phyloP scores from a whole-genome alignment of 441 rosid species.

The Croton laevigatus region DNA sequence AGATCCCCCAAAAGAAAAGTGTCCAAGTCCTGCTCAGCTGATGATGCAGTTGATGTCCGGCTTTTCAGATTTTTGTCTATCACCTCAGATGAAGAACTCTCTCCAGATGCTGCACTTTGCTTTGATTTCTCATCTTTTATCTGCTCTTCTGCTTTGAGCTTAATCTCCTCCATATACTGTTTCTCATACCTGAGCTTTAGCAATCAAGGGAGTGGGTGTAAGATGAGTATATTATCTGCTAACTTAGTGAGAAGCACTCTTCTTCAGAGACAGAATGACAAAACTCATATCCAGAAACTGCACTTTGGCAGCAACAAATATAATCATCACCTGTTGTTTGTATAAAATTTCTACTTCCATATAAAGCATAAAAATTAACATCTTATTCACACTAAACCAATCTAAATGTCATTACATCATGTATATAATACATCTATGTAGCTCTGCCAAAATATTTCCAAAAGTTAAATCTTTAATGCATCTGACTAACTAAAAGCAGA shows the following conservation, averaged over 20 bases:
- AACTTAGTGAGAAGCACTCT: background rate
- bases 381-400: background rate
- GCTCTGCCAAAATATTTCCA: too few species aligned
- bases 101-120: slow-evolving; percentile 29
- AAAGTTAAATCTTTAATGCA: background rate
- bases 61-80: slow-evolving; percentile 31
- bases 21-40: slow-evolving; percentile 60
- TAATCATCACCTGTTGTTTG: background rate
- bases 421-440: too few species aligned
- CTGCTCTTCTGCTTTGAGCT: slow-evolving; percentile 36
- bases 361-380: background rate
- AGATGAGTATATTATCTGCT: background rate
- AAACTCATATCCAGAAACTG: background rate
- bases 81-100: slow-evolving; percentile 26
- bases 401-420: background rate
- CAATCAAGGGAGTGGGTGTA: background rate
- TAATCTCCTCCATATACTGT: slow-evolving; percentile 42
- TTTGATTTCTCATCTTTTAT: slow-evolving; percentile 27
- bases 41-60: slow-evolving; percentile 36
- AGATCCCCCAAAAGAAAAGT: slow-evolving; percentile 59
- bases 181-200: slow-evolving; percentile 46
- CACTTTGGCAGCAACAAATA: background rate
- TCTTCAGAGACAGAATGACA: background rate
- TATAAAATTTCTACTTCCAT: background rate
- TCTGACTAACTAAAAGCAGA: background rate